phyloP scores from a whole-genome alignment of 257 asterid genomes.

The Mitragyna speciosa region DNA sequence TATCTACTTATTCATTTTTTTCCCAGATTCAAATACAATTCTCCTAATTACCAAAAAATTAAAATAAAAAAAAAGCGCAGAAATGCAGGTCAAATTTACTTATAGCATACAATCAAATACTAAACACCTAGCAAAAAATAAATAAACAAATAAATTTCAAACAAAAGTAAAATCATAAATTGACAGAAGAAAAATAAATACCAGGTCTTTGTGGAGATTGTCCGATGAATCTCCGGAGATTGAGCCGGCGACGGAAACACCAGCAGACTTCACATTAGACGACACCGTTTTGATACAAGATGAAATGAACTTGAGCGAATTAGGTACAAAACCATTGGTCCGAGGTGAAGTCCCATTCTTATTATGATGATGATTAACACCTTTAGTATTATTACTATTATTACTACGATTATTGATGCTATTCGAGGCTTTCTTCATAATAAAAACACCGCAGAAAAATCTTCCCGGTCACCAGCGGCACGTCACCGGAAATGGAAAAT shows the following conservation, averaged over 20 bases:
- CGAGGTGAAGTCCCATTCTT: slow-evolving; percentile 31
- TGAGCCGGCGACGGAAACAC: slow-evolving; percentile 47
- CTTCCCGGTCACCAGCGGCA: slow-evolving; percentile 20
- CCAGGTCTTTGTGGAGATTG: slow-evolving; percentile 51
- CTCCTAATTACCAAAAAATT: background rate
- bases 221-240: slow-evolving; percentile 36
- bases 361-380: slow-evolving; percentile 8
- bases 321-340: slow-evolving; percentile 40
- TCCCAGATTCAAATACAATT: background rate
- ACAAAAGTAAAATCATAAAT: background rate
- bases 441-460: slow-evolving; percentile 17
- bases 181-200: background rate
- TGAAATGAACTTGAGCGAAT: slow-evolving; percentile 48
- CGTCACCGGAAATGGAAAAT: slow-evolving; percentile 17
- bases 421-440: slow-evolving; percentile 47
- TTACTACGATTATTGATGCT: slow-evolving; percentile 17
- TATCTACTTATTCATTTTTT: background rate
- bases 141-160: background rate
- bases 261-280: slow-evolving; percentile 46
- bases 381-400: slow-evolving; percentile 14
- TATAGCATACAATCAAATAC: background rate
- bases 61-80: too few species aligned
- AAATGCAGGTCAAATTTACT: background rate
- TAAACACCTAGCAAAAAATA: background rate
- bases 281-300: slow-evolving; percentile 55